Base-by-base conservation (phyloP, 2,329 filamentous ascomycete genomes). In the Pestalotiopsis sp. region DNA sequence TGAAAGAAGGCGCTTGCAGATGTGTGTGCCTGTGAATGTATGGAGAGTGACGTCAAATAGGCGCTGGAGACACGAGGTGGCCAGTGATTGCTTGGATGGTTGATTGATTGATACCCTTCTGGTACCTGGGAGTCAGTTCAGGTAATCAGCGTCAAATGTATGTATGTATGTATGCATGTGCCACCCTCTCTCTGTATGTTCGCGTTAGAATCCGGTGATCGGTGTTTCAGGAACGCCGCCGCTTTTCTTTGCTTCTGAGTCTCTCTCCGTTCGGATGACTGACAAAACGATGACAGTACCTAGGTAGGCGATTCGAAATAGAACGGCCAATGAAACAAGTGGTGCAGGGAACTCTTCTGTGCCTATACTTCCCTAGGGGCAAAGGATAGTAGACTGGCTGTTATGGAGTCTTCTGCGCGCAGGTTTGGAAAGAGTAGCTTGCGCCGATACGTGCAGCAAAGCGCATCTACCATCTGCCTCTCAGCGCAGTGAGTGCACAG, bases 161-260 rank as follows among this genome's bases (percentile, higher is more conserved):
- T 61, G 27, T 17, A n/a, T 61, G 27, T 17, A 36, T 62, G 25
- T 36, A 13, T 27, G 27, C 59, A 62, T 36, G 38, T 27, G 57
- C 36, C 36, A 36, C 12, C 31, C 17, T 27, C 27, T 36, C 27
- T 27, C 14, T 20, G 36, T 23, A 62, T 20, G 36, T 62, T 13
- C 13, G n/a, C 31, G 27, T 62, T 36, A 38, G 36, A 36, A 20
- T 62, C 31, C n/a, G 59, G 59, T 62, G 59, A 62, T 62, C 59
- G 59, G 59, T 62, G 59, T 62, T 62, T 62, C 59, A 62, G 59
- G 59, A 62, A 20, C 31, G 31, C 59, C 27, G 59, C 27, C 36
- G 31, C 31, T 36, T 7, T 36, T 36, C 31, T 36, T 36, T 36
- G 31, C 45, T 52, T 52, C 45, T 52, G 45, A 52, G n/a, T 52